Evolutionary conservation across 1,284 basidiomycete genomes (phyloP), one percentile per base, ranked within the genome.

Genomic region (Pascua guehoae): DNA sequence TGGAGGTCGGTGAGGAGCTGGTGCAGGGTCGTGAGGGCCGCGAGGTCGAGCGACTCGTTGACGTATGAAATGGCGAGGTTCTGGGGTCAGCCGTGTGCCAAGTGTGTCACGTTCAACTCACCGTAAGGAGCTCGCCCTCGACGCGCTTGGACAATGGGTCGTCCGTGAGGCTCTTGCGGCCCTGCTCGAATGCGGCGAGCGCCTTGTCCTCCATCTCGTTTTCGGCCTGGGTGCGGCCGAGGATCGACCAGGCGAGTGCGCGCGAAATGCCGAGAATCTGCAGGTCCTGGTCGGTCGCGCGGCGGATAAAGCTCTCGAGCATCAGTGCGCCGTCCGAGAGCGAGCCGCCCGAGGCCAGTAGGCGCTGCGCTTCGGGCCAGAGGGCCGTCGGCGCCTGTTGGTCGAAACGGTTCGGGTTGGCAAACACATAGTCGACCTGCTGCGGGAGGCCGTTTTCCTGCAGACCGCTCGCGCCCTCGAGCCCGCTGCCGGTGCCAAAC

Each of bases 51-150:
- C 0, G 86, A 86, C 79, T 99, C 96, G 72, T 99, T 99, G 48
- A 94, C 97, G 76, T 92, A 98, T 5, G 91, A 92, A 64, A 98
- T 95, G 4, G 96, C 94, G 16, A 98, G 83, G 5, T 91, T 91
- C 91, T 32, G 24, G 24, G 24, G 24, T 32, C 7, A 32, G 7
- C 94, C 59, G n/a, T 17, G 41, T 37, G 15, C 10, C 32, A 51
- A 37, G 18, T 18, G 18, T 32, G 24, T 18, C 64, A 70, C n/a
- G 11, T 18, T 17, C 2, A 42, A 79, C 86, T 66, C 73, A 92
- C 88, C 65, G 93, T 80, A 85, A 94, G 87, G 62, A 91, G 89
- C 50, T 83, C 84, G 9, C 88, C 88, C 8, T 83, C 77, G n/a
- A 82, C 83, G 45, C 84, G 83, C 15, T 81, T 81, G 52, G 81